Evolutionary conservation across 2,329 filamentous ascomycete species (phyloP).

Genomic region (Paracoccidioides brasiliensis): DNA sequence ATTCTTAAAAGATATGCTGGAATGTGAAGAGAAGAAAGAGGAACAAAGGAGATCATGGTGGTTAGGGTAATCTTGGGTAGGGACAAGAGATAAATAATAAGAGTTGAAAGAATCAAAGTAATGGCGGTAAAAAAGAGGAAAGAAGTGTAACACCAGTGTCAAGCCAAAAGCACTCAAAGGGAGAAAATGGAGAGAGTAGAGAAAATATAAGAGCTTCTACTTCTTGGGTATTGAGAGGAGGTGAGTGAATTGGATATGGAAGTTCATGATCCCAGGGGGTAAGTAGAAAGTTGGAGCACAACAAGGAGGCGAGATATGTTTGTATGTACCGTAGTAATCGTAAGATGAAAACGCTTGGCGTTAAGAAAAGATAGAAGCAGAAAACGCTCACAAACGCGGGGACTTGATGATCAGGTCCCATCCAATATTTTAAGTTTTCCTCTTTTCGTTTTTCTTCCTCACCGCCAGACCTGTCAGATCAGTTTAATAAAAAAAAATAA

Average conservation of each 20-base stretch:
- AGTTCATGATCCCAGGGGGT: no score
- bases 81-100: not conserved
- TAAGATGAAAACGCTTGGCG: not conserved
- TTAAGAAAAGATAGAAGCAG: not conserved
- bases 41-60: not conserved
- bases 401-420: no score
- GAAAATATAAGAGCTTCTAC: no score
- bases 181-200: not conserved
- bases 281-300: no score
- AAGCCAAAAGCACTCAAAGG: no score
- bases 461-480: not conserved
- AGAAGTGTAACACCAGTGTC: no score
- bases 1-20: slow-evolving; percentile 4
- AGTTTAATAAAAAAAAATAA: not conserved
- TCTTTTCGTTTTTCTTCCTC: no score
- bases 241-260: no score
- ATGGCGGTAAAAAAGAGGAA: slow-evolving; percentile 5
- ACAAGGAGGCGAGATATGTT: no score
- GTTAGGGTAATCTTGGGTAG: not conserved
- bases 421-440: no score
- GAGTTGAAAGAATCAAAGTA: not conserved
- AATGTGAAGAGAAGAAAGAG: not conserved
- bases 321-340: no score
- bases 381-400: not conserved
- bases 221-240: no score